Evolutionary conservation across 2,329 filamentous ascomycete species (phyloP), one percentile per base, ranked within the genome.

Genomic region (Alternaria arborescens): DNA sequence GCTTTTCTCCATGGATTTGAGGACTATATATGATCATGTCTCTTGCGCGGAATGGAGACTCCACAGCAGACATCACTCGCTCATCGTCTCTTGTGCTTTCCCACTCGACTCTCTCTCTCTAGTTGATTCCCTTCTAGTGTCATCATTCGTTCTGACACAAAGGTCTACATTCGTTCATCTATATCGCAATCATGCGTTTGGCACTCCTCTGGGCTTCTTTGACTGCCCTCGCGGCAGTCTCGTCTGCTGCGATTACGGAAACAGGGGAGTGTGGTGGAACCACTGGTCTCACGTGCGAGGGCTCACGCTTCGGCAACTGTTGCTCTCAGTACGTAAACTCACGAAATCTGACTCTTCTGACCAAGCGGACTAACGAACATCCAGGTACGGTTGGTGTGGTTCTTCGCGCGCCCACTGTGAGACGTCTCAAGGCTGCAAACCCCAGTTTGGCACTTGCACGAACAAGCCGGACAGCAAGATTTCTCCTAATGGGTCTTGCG

Each of bases 131-230:
- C 24, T 34, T 12, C 14, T 40, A 14, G 28, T 22, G 43, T 40
- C 55, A 52, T 58, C 55, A 58, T 26, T 52, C 47, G 24, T 52
- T 52, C 40, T 52, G 47, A 42, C 48, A 3, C 41, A 6, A 32
- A 41, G 11, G 1, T 28, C 14, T 6, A 22, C 53, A 48, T 16
- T 55, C 43, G 28, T 46, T 58, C n/a, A 40, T 5, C 12, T 34
- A 40, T 11, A n/a, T 26, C 20, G 20, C 30, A 40, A 22, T 44
- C 30, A 56, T 51, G 16, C 42, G 42, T 28, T 28, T 4, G 1
- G 42, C 40, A 11, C 6, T 38, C 20, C 8, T 58, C 36, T 58
- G 47, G 55, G 46, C 26, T 14, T 14, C 16, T 14, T 14, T 58
- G 20, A 26, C 47, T 14, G 47, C 47, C 47, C 18, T 52, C 12